Evolutionary conservation across 1,284 basidiomycete species (phyloP).

Genomic region (Ceratobasidium sp.): DNA sequence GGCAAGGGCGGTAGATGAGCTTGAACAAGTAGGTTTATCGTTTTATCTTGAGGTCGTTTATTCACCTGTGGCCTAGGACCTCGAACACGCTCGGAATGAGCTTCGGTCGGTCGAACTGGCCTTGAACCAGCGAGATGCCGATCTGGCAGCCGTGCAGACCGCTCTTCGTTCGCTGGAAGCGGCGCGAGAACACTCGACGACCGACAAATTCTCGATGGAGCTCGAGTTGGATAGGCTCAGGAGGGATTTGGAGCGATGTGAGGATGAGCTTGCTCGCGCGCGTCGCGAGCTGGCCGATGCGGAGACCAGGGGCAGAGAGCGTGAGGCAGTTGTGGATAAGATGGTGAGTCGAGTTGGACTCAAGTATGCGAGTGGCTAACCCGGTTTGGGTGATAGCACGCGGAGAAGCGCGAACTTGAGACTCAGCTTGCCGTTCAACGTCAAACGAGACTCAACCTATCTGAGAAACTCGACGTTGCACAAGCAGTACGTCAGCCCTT

Average conservation of each 20-base stretch:
- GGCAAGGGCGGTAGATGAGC: slow-evolving; percentile 24
- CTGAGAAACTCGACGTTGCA: slow-evolving; percentile 82
- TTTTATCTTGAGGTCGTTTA: background rate
- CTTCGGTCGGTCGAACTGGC: slow-evolving; percentile 57
- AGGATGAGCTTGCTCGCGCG: slow-evolving; percentile 78
- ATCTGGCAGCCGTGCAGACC: slow-evolving; percentile 75
- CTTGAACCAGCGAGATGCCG: slow-evolving; percentile 70
- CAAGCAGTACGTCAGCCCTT: slow-evolving; percentile 54
- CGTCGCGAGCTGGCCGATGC: slow-evolving; percentile 74
- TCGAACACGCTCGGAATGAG: slow-evolving; percentile 48
- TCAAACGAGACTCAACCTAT: slow-evolving; percentile 80
- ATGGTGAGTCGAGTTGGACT: slow-evolving; percentile 53
- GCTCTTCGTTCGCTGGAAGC: slow-evolving; percentile 70
- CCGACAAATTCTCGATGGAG: slow-evolving; percentile 85
- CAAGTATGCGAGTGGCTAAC: background rate
- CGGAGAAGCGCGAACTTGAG: slow-evolving; percentile 79
- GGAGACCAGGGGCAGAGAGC: slow-evolving; percentile 68
- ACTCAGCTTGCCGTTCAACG: slow-evolving; percentile 80
- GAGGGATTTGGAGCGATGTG: slow-evolving; percentile 80
- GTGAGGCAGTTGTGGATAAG: slow-evolving; percentile 72
- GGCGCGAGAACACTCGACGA: slow-evolving; percentile 81
- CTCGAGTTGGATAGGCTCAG: slow-evolving; percentile 89
- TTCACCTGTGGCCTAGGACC: slow-evolving; percentile 42
- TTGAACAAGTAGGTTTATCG: slow-evolving; percentile 24
- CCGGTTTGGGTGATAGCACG: slow-evolving; percentile 52